Evolutionary conservation across 2,329 filamentous ascomycete genomes (phyloP), one percentile per base, ranked within the genome.

Genomic region (Massarina eburnea): DNA sequence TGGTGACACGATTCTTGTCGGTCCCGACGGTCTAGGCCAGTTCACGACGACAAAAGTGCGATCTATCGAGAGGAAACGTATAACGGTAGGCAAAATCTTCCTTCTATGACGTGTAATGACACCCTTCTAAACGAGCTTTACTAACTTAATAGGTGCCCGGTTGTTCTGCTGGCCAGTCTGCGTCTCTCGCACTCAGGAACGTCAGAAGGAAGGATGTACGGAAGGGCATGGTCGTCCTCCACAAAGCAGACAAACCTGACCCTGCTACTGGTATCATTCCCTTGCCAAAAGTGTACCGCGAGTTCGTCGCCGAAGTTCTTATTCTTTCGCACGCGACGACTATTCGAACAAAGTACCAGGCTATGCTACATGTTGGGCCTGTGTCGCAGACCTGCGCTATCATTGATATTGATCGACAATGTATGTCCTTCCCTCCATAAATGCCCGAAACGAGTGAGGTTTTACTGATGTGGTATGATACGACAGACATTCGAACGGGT

Each of bases 221-320:
- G 10, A 99, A 99, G 76, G 94, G 94, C 22, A 97, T 97, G 91
- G 94, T 99, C 1, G 90, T 97, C 4, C 76, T 99, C 22, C 88
- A 91, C 35, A 95, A 91, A 67, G 72, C 85, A 10, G 89, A 95
- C 41, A 84, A 83, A 42, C 79, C 87, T 54, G 64, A 74, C 56
- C 64, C 68, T 8, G 52, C 67, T 1, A 64, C 65, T 4, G 64
- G 64, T 20, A 35, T 57, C 18, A 41, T 71, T 46, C 58, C 59
- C 2, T 64, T 65, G 52, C 82, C 86, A 0, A 76, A 76, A 49
- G 76, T 78, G 4, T 73, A 76, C 58, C 72, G 75, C 45, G 76
- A 79, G 45, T 79, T 79, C 49, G 69, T 76, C 65, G 59, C 88
- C 76, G 54, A 94, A 84, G 94, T 99, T 1, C 79, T 99, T 18